Conservation (phyloP, 495 filamentous ascomycete genomes). For the Talaromyces nanjingensis region DNA sequence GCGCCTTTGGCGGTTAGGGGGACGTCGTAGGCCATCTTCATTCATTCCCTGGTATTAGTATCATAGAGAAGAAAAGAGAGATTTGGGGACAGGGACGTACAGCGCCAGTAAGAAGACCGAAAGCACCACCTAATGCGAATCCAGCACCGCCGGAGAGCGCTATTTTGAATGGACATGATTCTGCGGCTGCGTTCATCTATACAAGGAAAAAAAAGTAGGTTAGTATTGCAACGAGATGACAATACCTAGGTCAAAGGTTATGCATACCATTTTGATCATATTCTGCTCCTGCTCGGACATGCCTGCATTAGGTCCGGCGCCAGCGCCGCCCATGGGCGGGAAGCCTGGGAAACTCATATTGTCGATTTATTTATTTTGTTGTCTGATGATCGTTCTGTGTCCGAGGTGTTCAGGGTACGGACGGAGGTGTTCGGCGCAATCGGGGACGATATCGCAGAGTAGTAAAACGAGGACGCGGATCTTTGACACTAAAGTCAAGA, state of each 20-base stretch:
- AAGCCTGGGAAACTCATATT: constrained; percentile 43
- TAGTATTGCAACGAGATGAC: not conserved
- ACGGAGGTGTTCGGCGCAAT: not conserved
- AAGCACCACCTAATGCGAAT: constrained; percentile 85
- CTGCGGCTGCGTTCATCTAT: constrained; percentile 80
- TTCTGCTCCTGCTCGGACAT: constrained; percentile 47
- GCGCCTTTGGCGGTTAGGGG: constrained; percentile 58
- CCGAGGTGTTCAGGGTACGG: too few species aligned
- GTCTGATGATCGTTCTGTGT: too few species aligned
- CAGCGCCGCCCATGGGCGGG: constrained; percentile 21
- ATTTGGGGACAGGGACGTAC: constrained; percentile 46
- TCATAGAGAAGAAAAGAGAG: too few species aligned
- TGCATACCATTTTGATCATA: constrained; percentile 44
- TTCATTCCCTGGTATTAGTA: too few species aligned
- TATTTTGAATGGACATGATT: constrained; percentile 81
- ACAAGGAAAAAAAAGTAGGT: not conserved
- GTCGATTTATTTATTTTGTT: too few species aligned
- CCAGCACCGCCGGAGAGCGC: constrained; percentile 78
- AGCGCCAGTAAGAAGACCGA: constrained; percentile 92
- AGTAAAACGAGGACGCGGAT: not conserved
- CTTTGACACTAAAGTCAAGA: not conserved
- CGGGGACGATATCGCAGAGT: too few species aligned
- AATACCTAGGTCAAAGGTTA: not conserved
- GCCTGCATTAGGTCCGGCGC: constrained; percentile 22
- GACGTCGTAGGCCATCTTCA: constrained; percentile 82